Evolutionary conservation across 225 moss, liverwort and hornwort genomes (phyloP), one percentile per base, ranked within the genome.

Genomic region (Asterella californica): DNA sequence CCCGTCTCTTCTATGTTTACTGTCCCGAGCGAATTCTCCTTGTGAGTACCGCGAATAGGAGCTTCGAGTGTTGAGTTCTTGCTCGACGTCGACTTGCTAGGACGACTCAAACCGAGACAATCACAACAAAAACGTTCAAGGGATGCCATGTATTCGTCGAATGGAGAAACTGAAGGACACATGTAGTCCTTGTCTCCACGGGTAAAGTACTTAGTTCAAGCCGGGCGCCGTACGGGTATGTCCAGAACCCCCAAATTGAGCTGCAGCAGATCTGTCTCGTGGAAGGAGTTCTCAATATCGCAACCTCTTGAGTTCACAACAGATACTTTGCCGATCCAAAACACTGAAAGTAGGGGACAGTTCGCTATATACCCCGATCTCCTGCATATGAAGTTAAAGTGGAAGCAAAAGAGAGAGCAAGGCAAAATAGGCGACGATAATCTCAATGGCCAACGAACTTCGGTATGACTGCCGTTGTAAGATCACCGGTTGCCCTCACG

Each of bases 131-230:
- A 17, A 4, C 36, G 45, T 36, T 74, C 57, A 30, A 80, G 63
- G 64, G 74, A 71, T 17, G 84, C 84, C 87, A 87, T 87, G 32
- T 72, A 82, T 71, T 76, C 76, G 72, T 54, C 81, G 27, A 63
- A 70, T 79, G 77, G 45, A 32, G 50, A 75, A 55, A 75, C 33
- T 37, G 25, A 37, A 59, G 53, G 32, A 54, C 57, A 76, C 59
- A 76, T 74, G 69, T 32, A 21, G 38, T 36, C n/a, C 37, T 76
- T 9, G 75, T 38, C 37, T 32, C 21, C 75, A 57, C 8, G 21
- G 37, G 33, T 15, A 34, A 36, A 17, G 8, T 50, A 50, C 18
- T 53, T 53, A 17, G 4, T 52, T 22, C 52, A 74, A 29, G 9
- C 37, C 74, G 9, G 30, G 52, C 36, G 36, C 34, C 36, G 22